Evolutionary conservation across 164 flowering plant genomes (phyloP), one percentile per base, ranked within the genome.

Genomic region (Magnolia sinica): DNA sequence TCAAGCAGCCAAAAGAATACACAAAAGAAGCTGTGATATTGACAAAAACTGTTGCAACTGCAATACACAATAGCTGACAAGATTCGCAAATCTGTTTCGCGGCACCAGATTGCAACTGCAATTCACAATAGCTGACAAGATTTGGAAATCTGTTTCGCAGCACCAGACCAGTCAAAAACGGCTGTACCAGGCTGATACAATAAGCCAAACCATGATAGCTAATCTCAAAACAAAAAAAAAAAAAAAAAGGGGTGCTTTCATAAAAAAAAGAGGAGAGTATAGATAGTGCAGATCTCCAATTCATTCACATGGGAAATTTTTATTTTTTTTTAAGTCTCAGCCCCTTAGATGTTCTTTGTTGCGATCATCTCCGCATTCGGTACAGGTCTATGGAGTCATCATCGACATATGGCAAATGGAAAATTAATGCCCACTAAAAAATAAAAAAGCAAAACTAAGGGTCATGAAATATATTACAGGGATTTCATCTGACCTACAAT

Each of bases 361-460:
- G 77, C 64, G 64, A 45, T 77, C 73, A 71, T 71, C 13, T 20
- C 49, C 63, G n/a, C 73, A 55, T 65, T 82, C 83, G 49, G 52
- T 78, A 79, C 81, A 84, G 82, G 85, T 83, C 81, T 77, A 83
- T 80, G 74, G 78, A 82, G 83, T 80, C 85, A 77, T 79, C 79
- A 67, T 72, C 27, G 77, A 73, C 77, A 27, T 22, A 2, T 4
- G 14, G 20, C 8, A 14, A 20, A 75, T 7, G n/a, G 16, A 13
- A 29, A 76, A 29, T 27, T n/a, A 45, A 63, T 45, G 13, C 29
- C 29, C 2, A 1, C 64, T 3, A 55, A 61, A 64, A 50, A 74
- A 22, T 69, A 27, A 29, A 9, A 55, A 69, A 55, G 11, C 49
- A 23, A 65, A 24, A n/a, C 22, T 8, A 1, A 66, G 18, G 10